These are phyloP conservation scores for Achaetomium macrosporum DNA, from an alignment of 2,329 filamentous ascomycete species.

Conservation along the genomic window DNA sequence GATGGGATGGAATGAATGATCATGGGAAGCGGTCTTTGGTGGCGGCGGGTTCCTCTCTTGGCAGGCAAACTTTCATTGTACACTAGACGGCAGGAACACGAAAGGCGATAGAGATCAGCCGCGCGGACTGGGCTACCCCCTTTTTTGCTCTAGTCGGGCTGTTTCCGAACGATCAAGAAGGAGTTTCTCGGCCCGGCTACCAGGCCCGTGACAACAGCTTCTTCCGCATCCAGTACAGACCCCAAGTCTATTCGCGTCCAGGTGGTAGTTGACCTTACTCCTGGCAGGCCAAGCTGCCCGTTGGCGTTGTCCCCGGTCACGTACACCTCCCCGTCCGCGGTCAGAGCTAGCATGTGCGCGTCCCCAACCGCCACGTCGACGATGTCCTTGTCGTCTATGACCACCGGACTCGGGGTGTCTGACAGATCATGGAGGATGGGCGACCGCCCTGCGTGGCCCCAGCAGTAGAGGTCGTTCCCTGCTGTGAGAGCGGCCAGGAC, in stretches of 20 bases:
- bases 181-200: conserved; percentile 45
- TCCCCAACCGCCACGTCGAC: conserved; percentile 53
- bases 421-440: conserved; percentile 29
- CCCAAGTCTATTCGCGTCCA: conserved; percentile 33
- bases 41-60: conserved; percentile 12
- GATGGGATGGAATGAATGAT: conserved; percentile 7
- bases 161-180: conserved; percentile 38
- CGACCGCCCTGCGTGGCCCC: conserved; percentile 43
- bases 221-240: conserved; percentile 4
- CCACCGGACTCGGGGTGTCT: conserved; percentile 38
- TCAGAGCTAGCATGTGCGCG: conserved; percentile 52
- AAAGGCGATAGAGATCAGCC: conserved; percentile 29
- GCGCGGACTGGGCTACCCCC: background rate
- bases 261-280: conserved; percentile 11
- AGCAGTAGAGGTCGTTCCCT: conserved; percentile 54
- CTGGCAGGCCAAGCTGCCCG: conserved; percentile 51
- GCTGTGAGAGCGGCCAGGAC: conserved; percentile 51
- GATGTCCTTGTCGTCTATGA: conserved; percentile 47
- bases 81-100: conserved; percentile 28
- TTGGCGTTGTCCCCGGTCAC: conserved; percentile 51
- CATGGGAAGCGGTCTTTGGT: conserved; percentile 15
- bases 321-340: conserved; percentile 44
- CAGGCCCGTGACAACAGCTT: conserved; percentile 33
- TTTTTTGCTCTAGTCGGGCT: conserved; percentile 14
- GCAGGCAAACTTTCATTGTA: conserved; percentile 33